Base-by-base conservation (phyloP, 1,284 basidiomycete genomes). In the Athelia psychrophila region DNA sequence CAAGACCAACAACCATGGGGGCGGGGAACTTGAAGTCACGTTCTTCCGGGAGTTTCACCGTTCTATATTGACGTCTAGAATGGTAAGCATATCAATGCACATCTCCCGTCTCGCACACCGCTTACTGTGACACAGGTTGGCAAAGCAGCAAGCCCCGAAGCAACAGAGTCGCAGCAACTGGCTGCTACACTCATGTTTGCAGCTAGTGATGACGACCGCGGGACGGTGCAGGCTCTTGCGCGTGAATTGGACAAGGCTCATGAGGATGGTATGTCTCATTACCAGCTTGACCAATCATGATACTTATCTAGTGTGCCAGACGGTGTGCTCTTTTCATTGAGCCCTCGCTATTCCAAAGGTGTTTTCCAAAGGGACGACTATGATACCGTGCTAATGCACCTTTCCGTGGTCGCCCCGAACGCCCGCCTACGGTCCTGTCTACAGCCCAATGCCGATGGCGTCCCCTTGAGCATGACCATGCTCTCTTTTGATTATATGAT, bases 1-100 rank as follows among this genome's bases (percentile, higher is more conserved):
- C 58, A 60, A 65, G 25, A 68, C 64, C 0, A 62, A 59, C 44
- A 68, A 69, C 27, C 70, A 70, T 52, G 52, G 48, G 0, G 59
- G 58, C 1, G 70, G 71, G 0, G 65, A 71, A 42, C 54, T 73
- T 1, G 67, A 72, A 51, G 54, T 52, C 10, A 61, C 65, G 0
- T 73, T 72, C 54, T 67, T 71, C 30, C 57, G 56, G 1, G 68
- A 68, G 48, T 72, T 72, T 52, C 63, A 67, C 27, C 56, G 64
- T 2, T 61, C 61, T 0, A 54, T 58, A 2, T 54, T 58, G 15
- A 51, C 54, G 8, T 53, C 61, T 2, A 45, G 59, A 10, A 16
- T 63, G 44, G 67, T 67, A 53, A 35, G 60, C 57, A 5, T 10
- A 19, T 6, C 44, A 2, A n/a, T 38, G 15, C 10, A 6, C 45